Conservation (phyloP, 2,329 filamentous ascomycete genomes). For the Colletotrichum spaethianum region DNA sequence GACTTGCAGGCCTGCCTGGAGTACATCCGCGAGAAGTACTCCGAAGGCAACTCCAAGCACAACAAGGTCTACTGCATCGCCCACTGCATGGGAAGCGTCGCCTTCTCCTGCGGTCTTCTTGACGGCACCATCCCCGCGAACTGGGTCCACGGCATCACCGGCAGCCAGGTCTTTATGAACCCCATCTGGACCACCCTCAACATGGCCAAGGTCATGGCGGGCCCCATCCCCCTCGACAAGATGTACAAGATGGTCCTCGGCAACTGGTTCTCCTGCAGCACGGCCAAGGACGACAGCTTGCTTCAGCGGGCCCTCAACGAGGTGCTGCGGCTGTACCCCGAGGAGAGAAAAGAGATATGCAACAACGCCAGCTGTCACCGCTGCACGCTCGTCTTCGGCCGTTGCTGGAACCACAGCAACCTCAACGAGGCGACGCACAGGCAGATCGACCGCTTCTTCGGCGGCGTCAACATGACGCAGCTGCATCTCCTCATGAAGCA, state of each 20-base stretch:
- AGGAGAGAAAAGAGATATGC: slow-evolving; percentile 69
- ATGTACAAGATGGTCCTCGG: slow-evolving; percentile 64
- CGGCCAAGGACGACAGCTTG: slow-evolving; percentile 60
- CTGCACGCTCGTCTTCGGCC: slow-evolving; percentile 71
- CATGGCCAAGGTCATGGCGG: slow-evolving; percentile 66
- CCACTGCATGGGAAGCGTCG: slow-evolving; percentile 76
- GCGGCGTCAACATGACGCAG: slow-evolving; percentile 73
- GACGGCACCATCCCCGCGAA: slow-evolving; percentile 70
- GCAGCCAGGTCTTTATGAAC: slow-evolving; percentile 75
- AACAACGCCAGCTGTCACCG: slow-evolving; percentile 74
- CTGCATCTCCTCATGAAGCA: slow-evolving; percentile 70
- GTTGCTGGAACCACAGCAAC: slow-evolving; percentile 76
- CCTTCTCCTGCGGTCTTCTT: slow-evolving; percentile 70
- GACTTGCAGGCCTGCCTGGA: slow-evolving; percentile 71
- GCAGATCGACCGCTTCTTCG: slow-evolving; percentile 73
- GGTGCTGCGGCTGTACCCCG: slow-evolving; percentile 70
- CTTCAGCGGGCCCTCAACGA: slow-evolving; percentile 69
- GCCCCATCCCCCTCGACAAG: slow-evolving; percentile 63
- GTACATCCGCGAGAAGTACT: slow-evolving; percentile 61
- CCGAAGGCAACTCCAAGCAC: slow-evolving; percentile 45
- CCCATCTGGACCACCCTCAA: slow-evolving; percentile 71
- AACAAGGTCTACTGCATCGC: slow-evolving; percentile 69
- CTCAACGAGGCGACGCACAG: slow-evolving; percentile 76
- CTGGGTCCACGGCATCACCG: slow-evolving; percentile 72
- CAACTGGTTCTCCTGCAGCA: slow-evolving; percentile 69